phyloP scores from a whole-genome alignment of 106 monocot genomes.

The Triglochin maritima region DNA sequence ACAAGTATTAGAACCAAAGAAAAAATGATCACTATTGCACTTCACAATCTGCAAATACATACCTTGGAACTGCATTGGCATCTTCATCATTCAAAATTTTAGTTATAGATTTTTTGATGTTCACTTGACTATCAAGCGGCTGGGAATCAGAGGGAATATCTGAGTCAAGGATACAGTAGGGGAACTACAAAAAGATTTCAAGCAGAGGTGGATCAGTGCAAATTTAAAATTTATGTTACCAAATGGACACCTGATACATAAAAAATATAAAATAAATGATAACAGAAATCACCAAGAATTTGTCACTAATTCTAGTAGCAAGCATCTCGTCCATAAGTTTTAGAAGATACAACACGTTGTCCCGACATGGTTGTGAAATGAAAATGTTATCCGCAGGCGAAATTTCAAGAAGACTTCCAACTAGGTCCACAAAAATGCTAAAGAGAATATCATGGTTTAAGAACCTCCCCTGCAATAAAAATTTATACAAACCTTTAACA shows the following conservation, averaged over 20 bases:
- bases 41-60: constrained; percentile 1
- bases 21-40: not conserved
- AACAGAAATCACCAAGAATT: constrained; percentile 39
- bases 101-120: constrained; percentile 41
- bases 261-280: not conserved
- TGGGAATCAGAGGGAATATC: constrained; percentile 21
- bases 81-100: constrained; percentile 58
- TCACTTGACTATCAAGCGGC: constrained; percentile 29
- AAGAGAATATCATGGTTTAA: constrained; percentile 28
- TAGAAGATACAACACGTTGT: constrained; percentile 79
- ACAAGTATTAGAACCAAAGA: too few relatives aligned
- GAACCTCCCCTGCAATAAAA: constrained; percentile 23
- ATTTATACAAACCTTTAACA: not conserved
- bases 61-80: constrained; percentile 39
- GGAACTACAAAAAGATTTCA: constrained; percentile 43
- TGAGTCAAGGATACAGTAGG: constrained; percentile 27
- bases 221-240: constrained; percentile 3
- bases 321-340: constrained; percentile 81
- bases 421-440: constrained; percentile 80
- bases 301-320: constrained; percentile 40
- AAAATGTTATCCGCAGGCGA: constrained; percentile 60
- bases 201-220: not conserved
- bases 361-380: constrained; percentile 86
- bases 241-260: not conserved
- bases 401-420: constrained; percentile 47